Evolutionary conservation across 179 eudicot genomes (phyloP).

Genomic region (Silene vulgaris): DNA sequence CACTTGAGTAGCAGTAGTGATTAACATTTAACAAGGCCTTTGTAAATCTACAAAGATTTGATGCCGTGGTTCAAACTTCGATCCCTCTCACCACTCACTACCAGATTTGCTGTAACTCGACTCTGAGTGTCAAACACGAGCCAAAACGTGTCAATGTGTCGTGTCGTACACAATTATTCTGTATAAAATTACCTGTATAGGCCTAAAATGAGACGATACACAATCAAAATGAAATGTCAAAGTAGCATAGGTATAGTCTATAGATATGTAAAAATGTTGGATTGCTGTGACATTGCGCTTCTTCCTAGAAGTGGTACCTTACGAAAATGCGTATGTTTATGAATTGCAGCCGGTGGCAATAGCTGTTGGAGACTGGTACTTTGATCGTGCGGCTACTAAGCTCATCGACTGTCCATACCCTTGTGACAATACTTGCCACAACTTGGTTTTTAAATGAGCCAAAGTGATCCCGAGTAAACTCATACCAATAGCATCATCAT

Average conservation of each 20-base stretch:
- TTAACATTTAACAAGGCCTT: too few relatives aligned
- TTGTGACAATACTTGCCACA: slow-evolving; percentile 46
- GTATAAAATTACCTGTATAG: too few relatives aligned
- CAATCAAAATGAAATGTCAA: not conserved
- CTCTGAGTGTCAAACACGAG: too few relatives aligned
- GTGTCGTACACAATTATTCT: too few relatives aligned
- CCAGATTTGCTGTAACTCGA: too few relatives aligned
- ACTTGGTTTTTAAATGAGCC: slow-evolving; percentile 35
- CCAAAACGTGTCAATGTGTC: too few relatives aligned
- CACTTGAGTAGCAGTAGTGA: too few relatives aligned
- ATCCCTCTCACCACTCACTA: too few relatives aligned
- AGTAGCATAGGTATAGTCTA: not conserved
- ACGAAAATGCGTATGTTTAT: not conserved
- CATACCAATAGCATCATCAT: slow-evolving; percentile 15
- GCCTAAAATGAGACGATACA: not conserved
- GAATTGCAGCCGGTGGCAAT: slow-evolving; percentile 41
- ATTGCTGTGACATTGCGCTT: not conserved
- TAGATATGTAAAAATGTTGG: not conserved
- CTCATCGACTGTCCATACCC: slow-evolving; percentile 46
- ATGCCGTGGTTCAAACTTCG: too few relatives aligned
- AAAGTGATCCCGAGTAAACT: slow-evolving; percentile 12
- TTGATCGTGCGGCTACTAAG: slow-evolving; percentile 29
- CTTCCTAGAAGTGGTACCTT: not conserved
- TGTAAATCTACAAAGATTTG: too few relatives aligned
- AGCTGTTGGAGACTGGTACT: slow-evolving; percentile 48